Evolutionary conservation across 495 filamentous ascomycete genomes (phyloP), one percentile per base, ranked within the genome.

Genomic region (Tuber magnatum): DNA sequence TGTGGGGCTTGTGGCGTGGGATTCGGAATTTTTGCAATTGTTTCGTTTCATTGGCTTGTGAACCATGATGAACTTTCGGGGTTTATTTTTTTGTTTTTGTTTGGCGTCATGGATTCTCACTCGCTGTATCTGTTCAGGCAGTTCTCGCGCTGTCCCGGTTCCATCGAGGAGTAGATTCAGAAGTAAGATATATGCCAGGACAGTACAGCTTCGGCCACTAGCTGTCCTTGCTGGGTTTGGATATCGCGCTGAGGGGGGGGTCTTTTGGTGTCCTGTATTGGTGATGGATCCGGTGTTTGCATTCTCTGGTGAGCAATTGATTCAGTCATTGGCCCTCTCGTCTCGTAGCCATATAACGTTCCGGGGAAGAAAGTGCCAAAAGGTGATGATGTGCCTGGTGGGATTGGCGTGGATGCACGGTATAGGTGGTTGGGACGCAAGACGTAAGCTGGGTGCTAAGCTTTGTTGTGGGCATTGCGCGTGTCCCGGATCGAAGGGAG

Each of bases 11-110:
- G 18, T 6, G 18, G 22, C 0, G 46, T 24, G 22, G 46, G 46
- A 6, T 24, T 48, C 4, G 22, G 20, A 9, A 24, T 9, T 7
- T 22, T 0, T 2, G 2, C 22, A 4, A 24, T 48, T 6, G 20
- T 7, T 22, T 0, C 6, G 6, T 24, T 48, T 6, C 22, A 1
- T 6, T 18, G 22, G 0, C 20, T 6, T 24, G 22, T 48, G 3
- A 7, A 0, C 22, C 5, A n/a, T n/a, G n/a, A n/a, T 0, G 7
- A 7, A 24, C 6, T 1, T 8, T 24, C 8, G 7, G n/a, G n/a
- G n/a, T n/a, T n/a, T n/a, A n/a, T n/a, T n/a, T n/a, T n/a, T 12
- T 56, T 28, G 3, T 43, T 43, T 43, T 12, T 43, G 8, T 43
- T 51, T 6, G 1, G 24, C n/a, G 1, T 56, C 48, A 56, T 56